A percentile compares a stretch with the other conserved stretches of the same genome.
phyloP scores from a whole-genome alignment of 371 early-diverging fungal genomes.

The Batkoa obscura region DNA sequence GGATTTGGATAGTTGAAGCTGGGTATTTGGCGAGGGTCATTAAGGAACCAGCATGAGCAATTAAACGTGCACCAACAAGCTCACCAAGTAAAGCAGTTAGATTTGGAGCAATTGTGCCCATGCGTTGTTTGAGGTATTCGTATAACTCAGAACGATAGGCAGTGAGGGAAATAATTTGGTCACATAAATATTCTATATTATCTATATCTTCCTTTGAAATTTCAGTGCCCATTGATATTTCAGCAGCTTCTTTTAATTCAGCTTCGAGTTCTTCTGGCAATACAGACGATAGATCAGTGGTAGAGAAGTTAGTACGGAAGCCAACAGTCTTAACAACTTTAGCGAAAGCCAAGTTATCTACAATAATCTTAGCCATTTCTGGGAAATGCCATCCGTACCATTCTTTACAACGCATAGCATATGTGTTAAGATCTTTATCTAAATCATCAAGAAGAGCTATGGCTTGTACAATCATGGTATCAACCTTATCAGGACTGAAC shows the following conservation, averaged over 20 bases:
- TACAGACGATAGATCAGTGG: slow-evolving; percentile 52
- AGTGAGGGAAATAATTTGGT: slow-evolving; percentile 75
- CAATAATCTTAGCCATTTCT: slow-evolving; percentile 70
- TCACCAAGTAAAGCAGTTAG: slow-evolving; percentile 93
- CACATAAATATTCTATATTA: slow-evolving; percentile 86
- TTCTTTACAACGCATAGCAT: slow-evolving; percentile 86
- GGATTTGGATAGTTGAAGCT: slow-evolving; percentile 94
- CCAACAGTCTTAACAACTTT: slow-evolving; percentile 46
- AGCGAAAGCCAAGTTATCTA: slow-evolving; percentile 58
- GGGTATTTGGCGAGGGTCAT: slow-evolving; percentile 95
- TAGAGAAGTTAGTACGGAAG: slow-evolving; percentile 58
- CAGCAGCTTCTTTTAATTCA: slow-evolving; percentile 82
- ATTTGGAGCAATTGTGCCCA: slow-evolving; percentile 96
- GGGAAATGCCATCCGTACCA: slow-evolving; percentile 99
- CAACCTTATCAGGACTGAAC: slow-evolving; percentile 84
- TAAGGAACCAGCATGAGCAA: slow-evolving; percentile 92
- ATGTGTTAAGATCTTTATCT: slow-evolving; percentile 91
- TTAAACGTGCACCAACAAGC: slow-evolving; percentile 85
- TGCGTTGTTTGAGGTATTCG: slow-evolving; percentile 82
- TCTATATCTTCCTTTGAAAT: slow-evolving; percentile 84
- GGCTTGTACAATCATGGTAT: slow-evolving; percentile 93
- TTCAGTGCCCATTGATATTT: slow-evolving; percentile 88
- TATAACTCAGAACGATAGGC: slow-evolving; percentile 84
- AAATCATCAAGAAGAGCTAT: slow-evolving; percentile 83
- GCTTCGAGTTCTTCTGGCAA: slow-evolving; percentile 84